Evolutionary conservation across 2,329 filamentous ascomycete genomes (phyloP).

Genomic region (Diaporthe eres): DNA sequence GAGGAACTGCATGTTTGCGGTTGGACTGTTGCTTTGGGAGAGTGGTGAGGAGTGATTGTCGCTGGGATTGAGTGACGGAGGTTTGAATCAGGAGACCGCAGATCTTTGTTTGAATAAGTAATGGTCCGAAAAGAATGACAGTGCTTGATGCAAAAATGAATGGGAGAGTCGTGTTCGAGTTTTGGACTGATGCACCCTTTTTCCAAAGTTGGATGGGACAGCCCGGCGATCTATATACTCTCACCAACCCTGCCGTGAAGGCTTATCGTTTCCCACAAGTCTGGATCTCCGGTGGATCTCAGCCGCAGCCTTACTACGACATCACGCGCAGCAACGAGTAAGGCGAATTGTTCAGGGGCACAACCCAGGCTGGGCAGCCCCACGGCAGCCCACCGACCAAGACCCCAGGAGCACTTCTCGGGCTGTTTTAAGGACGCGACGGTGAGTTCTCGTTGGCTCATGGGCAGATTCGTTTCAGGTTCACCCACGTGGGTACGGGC

Average conservation of each 20-base stretch:
- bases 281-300: not conserved
- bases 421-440: not conserved
- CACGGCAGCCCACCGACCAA: slow-evolving; percentile 21
- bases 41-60: not conserved
- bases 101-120: slow-evolving; percentile 6
- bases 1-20: slow-evolving; percentile 17
- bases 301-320: slow-evolving; percentile 13
- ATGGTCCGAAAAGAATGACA: not conserved
- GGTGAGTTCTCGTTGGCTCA: not conserved
- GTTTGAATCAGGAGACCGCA: not conserved
- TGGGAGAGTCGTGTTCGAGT: not conserved
- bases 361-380: not conserved
- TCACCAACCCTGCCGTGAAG: not conserved
- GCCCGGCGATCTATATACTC: slow-evolving; percentile 19
- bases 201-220: not conserved
- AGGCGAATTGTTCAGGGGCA: slow-evolving; percentile 19
- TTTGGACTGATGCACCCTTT: slow-evolving; percentile 3
- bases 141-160: not conserved
- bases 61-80: not conserved
- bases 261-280: not conserved
- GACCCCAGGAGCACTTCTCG: not conserved
- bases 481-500: slow-evolving; percentile 14
- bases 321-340: slow-evolving; percentile 8
- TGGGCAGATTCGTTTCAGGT: not conserved
- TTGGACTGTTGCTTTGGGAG: not conserved